Conservation (phyloP, 2,329 filamentous ascomycete species). For the Phoma sp. region DNA sequence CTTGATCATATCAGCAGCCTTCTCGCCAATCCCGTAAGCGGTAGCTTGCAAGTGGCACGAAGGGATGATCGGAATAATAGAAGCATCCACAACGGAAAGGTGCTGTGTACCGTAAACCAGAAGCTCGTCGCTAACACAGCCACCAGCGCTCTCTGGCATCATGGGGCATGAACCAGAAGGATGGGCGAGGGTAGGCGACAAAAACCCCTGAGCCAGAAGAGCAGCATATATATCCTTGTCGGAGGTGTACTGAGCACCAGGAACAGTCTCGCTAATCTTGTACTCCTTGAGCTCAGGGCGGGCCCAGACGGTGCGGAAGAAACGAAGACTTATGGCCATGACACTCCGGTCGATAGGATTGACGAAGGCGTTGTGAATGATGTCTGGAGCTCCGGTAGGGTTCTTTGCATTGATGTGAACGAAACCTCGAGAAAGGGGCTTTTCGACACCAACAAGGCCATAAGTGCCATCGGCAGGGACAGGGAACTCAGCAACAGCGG, state of each 20-base stretch:
- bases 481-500: slow-evolving; percentile 36
- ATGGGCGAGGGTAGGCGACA: slow-evolving; percentile 42
- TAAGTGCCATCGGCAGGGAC: slow-evolving; percentile 47
- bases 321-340: slow-evolving; percentile 43
- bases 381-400: slow-evolving; percentile 37
- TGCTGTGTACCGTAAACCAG: slow-evolving; percentile 40
- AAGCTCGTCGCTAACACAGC: slow-evolving; percentile 39
- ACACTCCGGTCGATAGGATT: slow-evolving; percentile 37
- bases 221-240: slow-evolving; percentile 33
- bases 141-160: slow-evolving; percentile 32
- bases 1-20: slow-evolving; percentile 45
- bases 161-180: slow-evolving; percentile 41
- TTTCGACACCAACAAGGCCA: slow-evolving; percentile 40
- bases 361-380: slow-evolving; percentile 36
- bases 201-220: slow-evolving; percentile 24
- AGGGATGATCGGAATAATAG: slow-evolving; percentile 42
- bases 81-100: slow-evolving; percentile 42
- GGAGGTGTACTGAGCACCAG: slow-evolving; percentile 31
- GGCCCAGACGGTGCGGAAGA: slow-evolving; percentile 44
- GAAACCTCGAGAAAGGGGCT: slow-evolving; percentile 44
- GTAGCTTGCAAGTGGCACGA: slow-evolving; percentile 40
- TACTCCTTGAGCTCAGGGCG: slow-evolving; percentile 34
- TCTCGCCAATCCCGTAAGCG: slow-evolving; percentile 45
- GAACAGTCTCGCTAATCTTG: slow-evolving; percentile 31
- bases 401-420: slow-evolving; percentile 44